A percentile compares a stretch with the other conserved stretches of the same genome.
Conservation (phyloP, 2,329 filamentous ascomycete species). For the Neofusicoccum cordaticola region DNA sequence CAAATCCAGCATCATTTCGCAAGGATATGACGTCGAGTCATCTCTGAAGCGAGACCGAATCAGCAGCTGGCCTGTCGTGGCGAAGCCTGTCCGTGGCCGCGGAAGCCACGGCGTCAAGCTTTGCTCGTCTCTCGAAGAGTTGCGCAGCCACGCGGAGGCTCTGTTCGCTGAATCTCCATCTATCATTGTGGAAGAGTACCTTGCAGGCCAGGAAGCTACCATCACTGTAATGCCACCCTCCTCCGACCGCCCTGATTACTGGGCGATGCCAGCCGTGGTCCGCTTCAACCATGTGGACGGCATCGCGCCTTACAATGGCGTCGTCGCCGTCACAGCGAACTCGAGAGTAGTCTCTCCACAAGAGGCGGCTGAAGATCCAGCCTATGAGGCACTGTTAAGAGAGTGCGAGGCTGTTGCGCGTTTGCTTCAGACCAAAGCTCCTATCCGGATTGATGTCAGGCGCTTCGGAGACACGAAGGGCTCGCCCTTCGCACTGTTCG, state of each 20-base stretch:
- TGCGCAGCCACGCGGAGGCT: conserved; percentile 32
- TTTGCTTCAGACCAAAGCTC: conserved; percentile 42
- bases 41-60: conserved; percentile 21
- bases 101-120: conserved; percentile 52
- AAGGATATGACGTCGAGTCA: conserved; percentile 19
- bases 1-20: neutral
- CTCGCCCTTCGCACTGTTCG: conserved; percentile 47
- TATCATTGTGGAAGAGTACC: conserved; percentile 50
- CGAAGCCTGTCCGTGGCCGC: conserved; percentile 49
- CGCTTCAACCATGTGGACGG: conserved; percentile 49
- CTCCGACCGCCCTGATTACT: conserved; percentile 33
- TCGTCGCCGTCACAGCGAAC: conserved; percentile 48
- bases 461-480: conserved; percentile 31
- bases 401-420: conserved; percentile 44
- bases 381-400: conserved; percentile 32
- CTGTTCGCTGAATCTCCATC: conserved; percentile 38
- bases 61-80: conserved; percentile 42
- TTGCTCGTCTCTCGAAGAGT: conserved; percentile 33
- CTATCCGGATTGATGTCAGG: conserved; percentile 49
- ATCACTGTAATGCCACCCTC: conserved; percentile 53
- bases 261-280: conserved; percentile 45
- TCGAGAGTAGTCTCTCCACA: conserved; percentile 39
- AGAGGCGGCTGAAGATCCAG: conserved; percentile 31
- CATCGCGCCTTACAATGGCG: conserved; percentile 51
- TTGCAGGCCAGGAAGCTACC: conserved; percentile 50